Conservation (phyloP, 176 grass and related monocot genomes). For the Oryza nivara region DNA sequence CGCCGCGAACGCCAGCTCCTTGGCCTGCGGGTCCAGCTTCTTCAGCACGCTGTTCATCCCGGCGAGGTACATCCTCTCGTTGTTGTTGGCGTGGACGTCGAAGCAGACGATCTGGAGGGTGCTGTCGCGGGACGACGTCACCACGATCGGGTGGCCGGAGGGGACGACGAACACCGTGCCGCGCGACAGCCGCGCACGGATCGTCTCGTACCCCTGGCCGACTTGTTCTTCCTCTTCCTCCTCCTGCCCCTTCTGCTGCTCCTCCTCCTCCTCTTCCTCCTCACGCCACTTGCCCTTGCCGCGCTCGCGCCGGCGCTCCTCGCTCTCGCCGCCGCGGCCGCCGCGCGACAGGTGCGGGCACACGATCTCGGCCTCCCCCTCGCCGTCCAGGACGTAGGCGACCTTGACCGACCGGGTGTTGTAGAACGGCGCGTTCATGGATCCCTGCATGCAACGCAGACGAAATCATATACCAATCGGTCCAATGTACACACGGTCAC, state of each 20-base stretch:
- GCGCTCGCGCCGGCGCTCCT: slow-evolving; percentile 20
- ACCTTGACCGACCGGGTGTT: slow-evolving; percentile 73
- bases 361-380: slow-evolving; percentile 60
- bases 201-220: slow-evolving; percentile 46
- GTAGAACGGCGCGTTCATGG: slow-evolving; percentile 70
- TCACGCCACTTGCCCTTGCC: slow-evolving; percentile 18
- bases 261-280: background rate
- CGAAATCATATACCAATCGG: background rate
- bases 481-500: background rate
- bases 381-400: slow-evolving; percentile 47
- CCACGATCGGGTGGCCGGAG: slow-evolving; percentile 58
- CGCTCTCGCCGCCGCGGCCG: background rate
- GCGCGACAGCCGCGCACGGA: slow-evolving; percentile 39
- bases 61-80: slow-evolving; percentile 73
- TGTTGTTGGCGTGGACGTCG: slow-evolving; percentile 56
- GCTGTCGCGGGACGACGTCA: slow-evolving; percentile 45
- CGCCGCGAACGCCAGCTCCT: slow-evolving; percentile 70
- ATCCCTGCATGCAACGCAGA: slow-evolving; percentile 52
- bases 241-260: background rate
- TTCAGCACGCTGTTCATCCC: slow-evolving; percentile 59
- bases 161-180: slow-evolving; percentile 69
- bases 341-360: slow-evolving; percentile 61
- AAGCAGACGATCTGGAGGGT: slow-evolving; percentile 80
- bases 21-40: slow-evolving; percentile 59
- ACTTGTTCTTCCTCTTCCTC: background rate